Conservation (phyloP, 163 green algal genomes). For the Scenedesmus sp. region DNA sequence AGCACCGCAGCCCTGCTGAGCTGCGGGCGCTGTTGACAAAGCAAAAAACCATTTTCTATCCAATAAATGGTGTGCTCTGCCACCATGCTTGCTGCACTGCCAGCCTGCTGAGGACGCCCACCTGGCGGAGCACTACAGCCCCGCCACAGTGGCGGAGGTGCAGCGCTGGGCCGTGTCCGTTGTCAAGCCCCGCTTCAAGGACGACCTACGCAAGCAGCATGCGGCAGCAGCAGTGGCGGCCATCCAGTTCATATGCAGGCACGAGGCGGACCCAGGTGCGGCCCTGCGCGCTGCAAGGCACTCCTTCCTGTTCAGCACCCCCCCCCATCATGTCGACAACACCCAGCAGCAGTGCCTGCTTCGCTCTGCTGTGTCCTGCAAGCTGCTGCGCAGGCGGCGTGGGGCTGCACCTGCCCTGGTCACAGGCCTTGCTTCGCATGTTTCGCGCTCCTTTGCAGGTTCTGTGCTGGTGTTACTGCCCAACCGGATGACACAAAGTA, state of each 20-base stretch:
- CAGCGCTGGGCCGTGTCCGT: neutral
- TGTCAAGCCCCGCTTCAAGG: neutral
- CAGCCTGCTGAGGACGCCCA: neutral
- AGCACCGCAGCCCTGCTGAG: too few species aligned
- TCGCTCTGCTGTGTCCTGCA: too few species aligned
- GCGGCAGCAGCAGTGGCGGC: slow-evolving; percentile 15
- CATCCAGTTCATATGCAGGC: slow-evolving; percentile 20
- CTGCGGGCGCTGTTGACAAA: too few species aligned
- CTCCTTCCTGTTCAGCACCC: too few species aligned
- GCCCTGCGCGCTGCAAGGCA: too few species aligned
- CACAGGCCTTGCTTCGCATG: too few species aligned
- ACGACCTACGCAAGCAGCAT: neutral
- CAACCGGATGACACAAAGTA: slow-evolving; percentile 68
- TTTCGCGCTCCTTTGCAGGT: slow-evolving; percentile 37
- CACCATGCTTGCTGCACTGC: neutral
- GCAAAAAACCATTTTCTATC: too few species aligned
- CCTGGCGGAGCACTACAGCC: neutral
- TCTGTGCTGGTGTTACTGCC: slow-evolving; percentile 76
- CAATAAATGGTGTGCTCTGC: too few species aligned
- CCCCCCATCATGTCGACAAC: too few species aligned
- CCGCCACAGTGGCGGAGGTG: slow-evolving; percentile 11
- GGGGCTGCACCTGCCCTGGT: too few species aligned
- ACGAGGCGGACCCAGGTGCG: slow-evolving; percentile 17
- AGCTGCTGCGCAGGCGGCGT: too few species aligned
- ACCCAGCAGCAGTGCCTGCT: too few species aligned